Percentiles rank a stretch among this genome's conserved stretches.
Evolutionary conservation across 2,329 filamentous ascomycete genomes (phyloP).

Genomic region (Colletotrichum sp.): DNA sequence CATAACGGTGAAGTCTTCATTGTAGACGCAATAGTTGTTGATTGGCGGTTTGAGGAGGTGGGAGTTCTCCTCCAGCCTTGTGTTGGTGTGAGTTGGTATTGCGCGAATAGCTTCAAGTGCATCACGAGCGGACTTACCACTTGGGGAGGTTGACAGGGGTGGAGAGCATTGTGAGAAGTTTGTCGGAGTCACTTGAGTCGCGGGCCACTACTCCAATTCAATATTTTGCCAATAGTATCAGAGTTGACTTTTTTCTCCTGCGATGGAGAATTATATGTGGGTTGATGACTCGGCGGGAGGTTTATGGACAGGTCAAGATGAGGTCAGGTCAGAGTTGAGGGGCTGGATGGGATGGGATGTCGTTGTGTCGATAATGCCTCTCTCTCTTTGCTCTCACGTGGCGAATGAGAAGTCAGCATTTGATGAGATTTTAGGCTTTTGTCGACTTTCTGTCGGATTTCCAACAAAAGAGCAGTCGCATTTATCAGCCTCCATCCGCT

Average conservation of each 20-base stretch:
- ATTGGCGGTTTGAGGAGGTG: constrained; percentile 93
- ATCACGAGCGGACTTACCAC: constrained; percentile 48
- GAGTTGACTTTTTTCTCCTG: not conserved
- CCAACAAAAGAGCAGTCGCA: not conserved
- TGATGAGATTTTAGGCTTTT: not conserved
- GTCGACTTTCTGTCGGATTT: not conserved
- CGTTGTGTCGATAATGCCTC: not conserved
- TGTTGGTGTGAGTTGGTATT: not conserved
- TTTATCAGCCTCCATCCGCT: constrained; percentile 10
- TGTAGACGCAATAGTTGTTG: constrained; percentile 98
- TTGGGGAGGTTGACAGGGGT: constrained; percentile 62
- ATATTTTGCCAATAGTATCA: not conserved
- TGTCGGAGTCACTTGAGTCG: not conserved
- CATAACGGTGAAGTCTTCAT: constrained; percentile 84
- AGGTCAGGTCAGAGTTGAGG: not conserved
- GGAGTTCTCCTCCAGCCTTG: constrained; percentile 87
- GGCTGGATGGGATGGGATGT: not conserved
- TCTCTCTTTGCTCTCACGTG: not conserved
- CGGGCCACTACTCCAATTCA: not conserved
- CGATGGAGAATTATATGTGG: not conserved
- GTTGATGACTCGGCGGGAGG: not conserved
- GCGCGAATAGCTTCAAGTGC: not conserved
- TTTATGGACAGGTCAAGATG: not conserved
- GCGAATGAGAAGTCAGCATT: constrained; percentile 1
- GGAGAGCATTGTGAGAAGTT: constrained; percentile 10